Evolutionary conservation across 2,329 filamentous ascomycete species (phyloP), one percentile per base, ranked within the genome.

Genomic region (Metarhizium humberi): DNA sequence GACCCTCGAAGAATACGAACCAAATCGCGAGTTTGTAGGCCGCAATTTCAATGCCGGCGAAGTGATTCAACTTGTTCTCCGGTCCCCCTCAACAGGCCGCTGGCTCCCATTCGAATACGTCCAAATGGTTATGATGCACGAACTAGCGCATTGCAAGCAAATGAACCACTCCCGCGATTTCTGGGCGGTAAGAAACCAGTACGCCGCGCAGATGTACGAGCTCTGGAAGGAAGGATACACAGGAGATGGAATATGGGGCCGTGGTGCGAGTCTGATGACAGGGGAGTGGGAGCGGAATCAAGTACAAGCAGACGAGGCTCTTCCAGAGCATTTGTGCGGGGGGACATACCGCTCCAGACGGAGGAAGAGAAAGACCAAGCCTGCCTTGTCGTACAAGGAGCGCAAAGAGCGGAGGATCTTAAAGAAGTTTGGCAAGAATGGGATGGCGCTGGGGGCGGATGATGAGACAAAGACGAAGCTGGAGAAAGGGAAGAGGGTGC

Each of bases 41-140:
- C 87, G 90, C 55, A 95, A 95, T 67, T 95, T 95, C 77, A 95
- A 95, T 62, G 87, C 86, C 7, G 91, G 90, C 38, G 90, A 95
- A 67, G 86, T 92, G 40, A 83, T 95, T 52, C 90, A 95, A 71
- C 78, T 95, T 1, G 90, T 95, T 1, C 78, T 95, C 30, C 86
- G 86, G 62, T 82, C 87, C 0, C 79, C 78, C 0, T 75, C 72
- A 4, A 80, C 78, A 0, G 81, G 82, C 30, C 79, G 74, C 56
- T 95, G 90, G 90, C 75, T 95, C 25, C 87, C 88, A 0, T 91
- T 94, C 65, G 77, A 83, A 58, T 90, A 91, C 65, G 88, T 95
- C 16, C 88, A 94, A 70, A 92, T 94, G 88, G 89, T 95, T 61
- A 95, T 95, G 90, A 92, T 95, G 82, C 90, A 95, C 67, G 89